Conservation (phyloP, 169 alveolate genomes). For the Eimeria praecox region DNA sequence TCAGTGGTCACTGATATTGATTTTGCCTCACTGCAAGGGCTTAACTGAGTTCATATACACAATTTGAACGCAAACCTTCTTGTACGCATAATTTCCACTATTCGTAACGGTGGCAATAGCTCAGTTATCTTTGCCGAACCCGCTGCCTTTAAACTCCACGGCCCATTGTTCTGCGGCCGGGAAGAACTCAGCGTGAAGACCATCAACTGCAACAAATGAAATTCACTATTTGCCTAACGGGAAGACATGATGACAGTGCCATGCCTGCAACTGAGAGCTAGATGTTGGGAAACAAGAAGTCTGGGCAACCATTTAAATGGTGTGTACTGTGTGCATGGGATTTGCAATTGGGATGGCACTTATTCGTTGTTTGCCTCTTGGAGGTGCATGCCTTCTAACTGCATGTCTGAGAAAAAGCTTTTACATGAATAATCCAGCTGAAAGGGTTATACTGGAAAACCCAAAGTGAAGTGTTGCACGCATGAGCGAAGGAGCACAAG, state of each 20-base stretch:
- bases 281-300: background rate
- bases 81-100: background rate
- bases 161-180: background rate
- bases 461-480: background rate
- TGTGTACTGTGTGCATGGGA: background rate
- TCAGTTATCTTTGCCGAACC: background rate
- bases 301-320: background rate
- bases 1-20: background rate
- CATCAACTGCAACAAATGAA: background rate
- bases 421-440: background rate
- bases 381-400: background rate
- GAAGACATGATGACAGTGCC: too few relatives aligned
- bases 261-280: background rate
- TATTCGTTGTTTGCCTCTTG: background rate
- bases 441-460: too few relatives aligned
- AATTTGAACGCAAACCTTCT: background rate
- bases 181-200: background rate
- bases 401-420: background rate
- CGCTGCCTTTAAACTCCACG: background rate
- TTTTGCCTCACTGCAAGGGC: background rate
- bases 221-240: too few relatives aligned
- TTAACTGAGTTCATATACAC: background rate
- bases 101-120: background rate
- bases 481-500: background rate
- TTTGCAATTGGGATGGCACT: background rate